A percentile compares a stretch with the other conserved stretches of the same genome.
Conservation (phyloP, 78 protist species). For the Tieghemostelium lacteum region DNA sequence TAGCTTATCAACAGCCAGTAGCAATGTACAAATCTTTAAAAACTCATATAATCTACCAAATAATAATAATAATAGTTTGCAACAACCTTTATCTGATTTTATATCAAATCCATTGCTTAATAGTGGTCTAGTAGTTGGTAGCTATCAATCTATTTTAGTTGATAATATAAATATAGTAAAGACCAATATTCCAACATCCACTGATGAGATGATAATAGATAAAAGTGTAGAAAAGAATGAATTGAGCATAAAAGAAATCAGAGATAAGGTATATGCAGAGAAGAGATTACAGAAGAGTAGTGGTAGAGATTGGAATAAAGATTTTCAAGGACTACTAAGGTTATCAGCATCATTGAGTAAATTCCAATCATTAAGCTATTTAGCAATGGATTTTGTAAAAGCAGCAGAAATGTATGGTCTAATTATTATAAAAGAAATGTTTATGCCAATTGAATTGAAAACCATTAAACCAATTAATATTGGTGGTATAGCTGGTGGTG, state of each 20-base stretch:
- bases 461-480: slow-evolving; percentile 34
- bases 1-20: background rate
- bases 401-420: slow-evolving; percentile 33
- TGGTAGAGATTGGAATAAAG: slow-evolving; percentile 69
- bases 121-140: too few species aligned
- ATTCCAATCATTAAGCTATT: slow-evolving; percentile 30
- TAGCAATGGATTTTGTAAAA: slow-evolving; percentile 55
- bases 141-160: too few species aligned
- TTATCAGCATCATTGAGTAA: slow-evolving; percentile 5
- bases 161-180: too few species aligned
- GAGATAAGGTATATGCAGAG: slow-evolving; percentile 5
- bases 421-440: slow-evolving; percentile 42
- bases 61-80: too few species aligned
- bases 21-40: too few species aligned
- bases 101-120: too few species aligned
- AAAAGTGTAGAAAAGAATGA: too few species aligned
- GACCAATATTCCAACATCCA: too few species aligned
- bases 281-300: background rate
- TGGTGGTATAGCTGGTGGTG: slow-evolving; percentile 82
- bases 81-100: too few species aligned
- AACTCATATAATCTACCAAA: too few species aligned
- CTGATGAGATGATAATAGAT: too few species aligned
- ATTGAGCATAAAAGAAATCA: too few species aligned
- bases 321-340: slow-evolving; percentile 29
- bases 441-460: slow-evolving; percentile 25